Percentiles rank a stretch among this genome's conserved stretches.
phyloP scores from a whole-genome alignment of 2,329 filamentous ascomycete species.

The Exophiala alcalophila region DNA sequence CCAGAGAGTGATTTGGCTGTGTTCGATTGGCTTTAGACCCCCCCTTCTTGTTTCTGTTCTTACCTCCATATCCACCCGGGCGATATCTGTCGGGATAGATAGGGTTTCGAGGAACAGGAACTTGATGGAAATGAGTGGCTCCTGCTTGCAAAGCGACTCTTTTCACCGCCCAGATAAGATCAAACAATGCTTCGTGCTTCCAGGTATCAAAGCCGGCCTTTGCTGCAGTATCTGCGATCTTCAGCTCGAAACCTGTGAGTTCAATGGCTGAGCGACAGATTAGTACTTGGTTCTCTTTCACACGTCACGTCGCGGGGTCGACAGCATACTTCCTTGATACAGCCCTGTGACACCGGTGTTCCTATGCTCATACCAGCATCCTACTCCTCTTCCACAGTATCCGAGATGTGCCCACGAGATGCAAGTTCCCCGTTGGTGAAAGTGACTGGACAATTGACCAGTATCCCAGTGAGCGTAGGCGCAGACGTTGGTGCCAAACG shows the following conservation, averaged over 20 bases:
- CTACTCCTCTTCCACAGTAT: conserved; percentile 15
- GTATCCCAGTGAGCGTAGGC: conserved; percentile 28
- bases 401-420: conserved; percentile 18
- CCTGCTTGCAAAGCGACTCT: conserved; percentile 13
- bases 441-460: conserved; percentile 17
- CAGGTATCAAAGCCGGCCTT: conserved; percentile 26
- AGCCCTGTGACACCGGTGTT: conserved; percentile 26
- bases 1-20: conserved; percentile 1
- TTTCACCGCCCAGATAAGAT: conserved; percentile 30
- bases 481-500: conserved; percentile 13
- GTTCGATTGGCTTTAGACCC: conserved; percentile 5
- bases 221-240: conserved; percentile 25
- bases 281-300: not conserved
- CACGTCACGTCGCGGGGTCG: not conserved
- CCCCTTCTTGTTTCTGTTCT: conserved; percentile 25
- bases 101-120: conserved; percentile 8
- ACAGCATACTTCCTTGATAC: conserved; percentile 28
- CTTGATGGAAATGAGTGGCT: not conserved
- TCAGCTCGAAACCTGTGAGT: conserved; percentile 22
- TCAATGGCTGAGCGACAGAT: conserved; percentile 19
- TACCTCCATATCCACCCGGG: conserved; percentile 18
- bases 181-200: conserved; percentile 25
- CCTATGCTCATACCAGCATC: conserved; percentile 29
- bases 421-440: conserved; percentile 29
- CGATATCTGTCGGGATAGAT: conserved; percentile 30